A percentile compares a stretch with the other conserved stretches of the same genome.
phyloP scores from a whole-genome alignment of 176 grass and related monocot species.

The Microstegium vimineum region DNA sequence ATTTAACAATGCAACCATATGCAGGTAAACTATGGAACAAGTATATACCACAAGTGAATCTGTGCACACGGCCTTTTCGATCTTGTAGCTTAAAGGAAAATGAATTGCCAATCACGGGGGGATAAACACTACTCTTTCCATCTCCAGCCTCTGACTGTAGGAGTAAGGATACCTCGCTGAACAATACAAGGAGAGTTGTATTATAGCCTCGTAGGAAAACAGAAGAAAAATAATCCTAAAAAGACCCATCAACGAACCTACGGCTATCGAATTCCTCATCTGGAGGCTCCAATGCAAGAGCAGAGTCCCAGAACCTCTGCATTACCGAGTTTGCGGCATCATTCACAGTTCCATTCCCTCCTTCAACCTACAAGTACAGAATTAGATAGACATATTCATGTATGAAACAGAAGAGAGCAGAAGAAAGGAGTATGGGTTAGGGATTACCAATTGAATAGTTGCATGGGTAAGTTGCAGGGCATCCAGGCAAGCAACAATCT shows the following conservation, averaged over 20 bases:
- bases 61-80: constrained; percentile 69
- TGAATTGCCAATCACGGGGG: constrained; percentile 71
- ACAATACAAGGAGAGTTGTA: constrained; percentile 1
- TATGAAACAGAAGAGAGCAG: background rate
- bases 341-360: constrained; percentile 77
- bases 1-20: background rate
- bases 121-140: constrained; percentile 54
- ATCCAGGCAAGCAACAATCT: constrained; percentile 84
- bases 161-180: constrained; percentile 75
- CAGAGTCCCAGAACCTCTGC: constrained; percentile 98
- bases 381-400: constrained; percentile 13
- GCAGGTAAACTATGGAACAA: constrained; percentile 21
- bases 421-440: constrained; percentile 4
- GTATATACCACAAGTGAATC: constrained; percentile 76
- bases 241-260: constrained; percentile 49
- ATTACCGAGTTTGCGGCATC: constrained; percentile 86
- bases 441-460: constrained; percentile 87
- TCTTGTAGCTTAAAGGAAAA: constrained; percentile 92
- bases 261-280: constrained; percentile 75
- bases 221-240: background rate
- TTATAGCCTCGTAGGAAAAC: constrained; percentile 15
- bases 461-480: constrained; percentile 89
- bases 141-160: constrained; percentile 74
- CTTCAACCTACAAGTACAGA: constrained; percentile 70
- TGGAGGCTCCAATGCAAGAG: constrained; percentile 86